phyloP scores from a whole-genome alignment of 352 stramenopile genomes.

The Pythium angustatum region DNA sequence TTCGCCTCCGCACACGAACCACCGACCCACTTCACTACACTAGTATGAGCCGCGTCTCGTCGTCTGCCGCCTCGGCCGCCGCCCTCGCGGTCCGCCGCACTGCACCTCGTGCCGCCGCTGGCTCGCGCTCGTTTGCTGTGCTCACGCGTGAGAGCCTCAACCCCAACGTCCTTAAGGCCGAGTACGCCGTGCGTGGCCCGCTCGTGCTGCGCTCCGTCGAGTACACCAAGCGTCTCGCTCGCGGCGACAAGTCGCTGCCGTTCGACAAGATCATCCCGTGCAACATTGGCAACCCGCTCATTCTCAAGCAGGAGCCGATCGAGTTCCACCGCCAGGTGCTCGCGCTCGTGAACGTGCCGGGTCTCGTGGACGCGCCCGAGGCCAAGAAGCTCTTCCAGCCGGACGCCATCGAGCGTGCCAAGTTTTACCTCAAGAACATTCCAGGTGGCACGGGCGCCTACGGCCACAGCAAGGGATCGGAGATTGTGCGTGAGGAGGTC shows the following conservation, averaged over 20 bases:
- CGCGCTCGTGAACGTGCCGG: conserved; percentile 87
- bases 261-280: conserved; percentile 96
- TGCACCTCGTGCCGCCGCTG: conserved; percentile 7
- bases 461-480: conserved; percentile 90
- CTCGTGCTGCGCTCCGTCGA: conserved; percentile 83
- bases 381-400: conserved; percentile 79
- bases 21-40: too few relatives aligned
- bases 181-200: conserved; percentile 90
- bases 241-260: conserved; percentile 69
- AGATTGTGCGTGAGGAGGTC: conserved; percentile 89
- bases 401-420: conserved; percentile 87
- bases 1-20: too few relatives aligned
- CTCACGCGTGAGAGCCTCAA: conserved; percentile 82
- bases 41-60: conserved; percentile 6
- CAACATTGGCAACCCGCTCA: conserved; percentile 98
- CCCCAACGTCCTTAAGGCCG: conserved; percentile 68
- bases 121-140: conserved; percentile 54
- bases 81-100: conserved; percentile 15
- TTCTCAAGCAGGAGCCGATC: conserved; percentile 94
- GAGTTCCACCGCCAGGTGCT: conserved; percentile 94
- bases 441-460: conserved; percentile 91
- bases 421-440: conserved; percentile 87
- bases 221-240: conserved; percentile 66
- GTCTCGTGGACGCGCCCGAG: conserved; percentile 82
- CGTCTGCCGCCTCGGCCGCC: not conserved